These are phyloP conservation scores for Hyaloscypha hepaticicola DNA, from an alignment of 495 filamentous ascomycete species.

Conservation along the genomic window DNA sequence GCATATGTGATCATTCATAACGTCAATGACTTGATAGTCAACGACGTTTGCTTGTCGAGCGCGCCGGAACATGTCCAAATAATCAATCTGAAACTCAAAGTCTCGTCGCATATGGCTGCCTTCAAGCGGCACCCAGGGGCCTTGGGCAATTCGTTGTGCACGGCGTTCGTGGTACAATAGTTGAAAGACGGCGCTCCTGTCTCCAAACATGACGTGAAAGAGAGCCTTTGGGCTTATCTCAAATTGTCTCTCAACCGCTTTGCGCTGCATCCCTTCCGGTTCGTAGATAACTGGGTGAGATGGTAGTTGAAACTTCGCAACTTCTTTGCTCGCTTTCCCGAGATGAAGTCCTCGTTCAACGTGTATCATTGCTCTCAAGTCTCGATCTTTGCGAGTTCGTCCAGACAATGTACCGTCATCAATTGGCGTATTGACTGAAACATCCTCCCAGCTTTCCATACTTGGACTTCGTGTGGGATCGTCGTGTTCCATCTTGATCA, in stretches of 20 bases:
- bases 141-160: slow-evolving; percentile 78
- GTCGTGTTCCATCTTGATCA: slow-evolving; percentile 53
- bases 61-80: slow-evolving; percentile 62
- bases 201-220: slow-evolving; percentile 94
- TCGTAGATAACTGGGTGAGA: slow-evolving; percentile 77
- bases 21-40: slow-evolving; percentile 87
- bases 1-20: slow-evolving; percentile 91
- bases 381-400: slow-evolving; percentile 46
- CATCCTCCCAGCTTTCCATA: slow-evolving; percentile 91
- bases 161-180: slow-evolving; percentile 82
- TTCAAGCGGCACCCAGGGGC: slow-evolving; percentile 74
- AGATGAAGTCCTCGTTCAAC: slow-evolving; percentile 61
- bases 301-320: slow-evolving; percentile 81
- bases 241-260: slow-evolving; percentile 72
- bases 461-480: slow-evolving; percentile 66
- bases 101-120: slow-evolving; percentile 68
- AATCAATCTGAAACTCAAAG: slow-evolving; percentile 76
- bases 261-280: slow-evolving; percentile 72
- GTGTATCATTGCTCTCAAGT: slow-evolving; percentile 59
- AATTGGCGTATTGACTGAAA: slow-evolving; percentile 62
- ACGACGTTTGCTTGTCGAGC: slow-evolving; percentile 58
- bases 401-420: slow-evolving; percentile 52
- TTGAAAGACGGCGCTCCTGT: slow-evolving; percentile 92
- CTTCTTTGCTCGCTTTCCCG: slow-evolving; percentile 49
- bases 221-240: slow-evolving; percentile 88